Evolutionary conservation across 768 basidiomycete genomes (phyloP).

Genomic region (Agrocybe praecox): DNA sequence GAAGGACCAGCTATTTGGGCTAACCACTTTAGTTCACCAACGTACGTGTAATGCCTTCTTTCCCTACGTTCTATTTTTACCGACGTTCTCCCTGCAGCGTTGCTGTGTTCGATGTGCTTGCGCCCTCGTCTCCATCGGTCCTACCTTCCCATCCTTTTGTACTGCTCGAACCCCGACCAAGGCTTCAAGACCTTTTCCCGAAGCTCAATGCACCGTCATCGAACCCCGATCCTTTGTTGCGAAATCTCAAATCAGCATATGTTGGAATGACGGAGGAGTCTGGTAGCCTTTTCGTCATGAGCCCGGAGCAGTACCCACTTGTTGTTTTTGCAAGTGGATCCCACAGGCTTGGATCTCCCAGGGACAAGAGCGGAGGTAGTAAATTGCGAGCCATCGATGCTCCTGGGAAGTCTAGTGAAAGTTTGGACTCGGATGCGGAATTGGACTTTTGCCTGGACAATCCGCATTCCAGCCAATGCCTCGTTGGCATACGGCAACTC

Average conservation of each 20-base stretch:
- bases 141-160: constrained; percentile 60
- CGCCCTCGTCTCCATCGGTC: constrained; percentile 26
- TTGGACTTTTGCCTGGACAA: constrained; percentile 16
- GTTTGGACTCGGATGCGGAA: constrained; percentile 13
- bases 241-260: constrained; percentile 69
- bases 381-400: not conserved
- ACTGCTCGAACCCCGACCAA: constrained; percentile 84
- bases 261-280: constrained; percentile 77
- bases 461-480: constrained; percentile 42
- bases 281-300: constrained; percentile 84
- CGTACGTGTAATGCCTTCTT: constrained; percentile 47
- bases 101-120: constrained; percentile 79
- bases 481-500: constrained; percentile 61
- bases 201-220: constrained; percentile 41
- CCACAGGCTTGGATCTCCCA: not conserved
- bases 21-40: constrained; percentile 59
- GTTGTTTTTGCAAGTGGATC: constrained; percentile 61
- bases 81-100: constrained; percentile 50
- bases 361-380: not conserved
- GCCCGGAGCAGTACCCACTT: constrained; percentile 78
- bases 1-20: constrained; percentile 54
- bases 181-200: constrained; percentile 73
- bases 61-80: not conserved
- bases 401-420: not conserved
- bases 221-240: constrained; percentile 25